Evolutionary conservation across 768 basidiomycete species (phyloP).

Genomic region (Lentinula guzmanii): DNA sequence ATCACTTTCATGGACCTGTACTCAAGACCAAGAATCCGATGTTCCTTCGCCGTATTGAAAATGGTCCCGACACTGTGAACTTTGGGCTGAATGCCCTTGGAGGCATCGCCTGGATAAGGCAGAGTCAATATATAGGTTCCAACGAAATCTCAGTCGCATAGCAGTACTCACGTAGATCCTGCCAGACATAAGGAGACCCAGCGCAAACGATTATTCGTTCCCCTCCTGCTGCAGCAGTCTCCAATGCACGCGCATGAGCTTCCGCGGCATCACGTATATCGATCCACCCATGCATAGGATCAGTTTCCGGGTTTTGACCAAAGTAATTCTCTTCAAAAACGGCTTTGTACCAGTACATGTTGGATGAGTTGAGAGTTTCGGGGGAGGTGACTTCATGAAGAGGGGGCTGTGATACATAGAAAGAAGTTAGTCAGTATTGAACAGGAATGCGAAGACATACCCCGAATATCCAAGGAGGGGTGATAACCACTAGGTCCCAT

Average conservation of each 20-base stretch:
- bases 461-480: conserved; percentile 43
- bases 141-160: neutral
- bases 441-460: conserved; percentile 12
- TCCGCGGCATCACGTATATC: conserved; percentile 39
- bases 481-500: conserved; percentile 49
- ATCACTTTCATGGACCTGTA: neutral
- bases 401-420: conserved; percentile 6
- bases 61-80: neutral
- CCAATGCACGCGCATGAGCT: conserved; percentile 40
- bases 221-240: conserved; percentile 33
- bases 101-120: neutral
- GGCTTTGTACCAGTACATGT: neutral
- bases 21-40: neutral
- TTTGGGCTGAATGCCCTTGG: neutral
- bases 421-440: neutral
- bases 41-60: neutral
- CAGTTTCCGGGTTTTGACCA: neutral
- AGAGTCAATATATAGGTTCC: neutral
- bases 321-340: neutral
- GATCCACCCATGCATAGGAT: conserved; percentile 18
- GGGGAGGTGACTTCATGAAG: conserved; percentile 1
- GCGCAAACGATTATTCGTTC: conserved; percentile 37
- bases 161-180: neutral
- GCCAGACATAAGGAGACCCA: conserved; percentile 11
- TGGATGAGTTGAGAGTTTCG: neutral